A percentile compares a stretch with the other conserved stretches of the same genome.
These are phyloP conservation scores for Dipteronia dyeriana DNA, from an alignment of 345 rosid genomes.

Conservation along the genomic window DNA sequence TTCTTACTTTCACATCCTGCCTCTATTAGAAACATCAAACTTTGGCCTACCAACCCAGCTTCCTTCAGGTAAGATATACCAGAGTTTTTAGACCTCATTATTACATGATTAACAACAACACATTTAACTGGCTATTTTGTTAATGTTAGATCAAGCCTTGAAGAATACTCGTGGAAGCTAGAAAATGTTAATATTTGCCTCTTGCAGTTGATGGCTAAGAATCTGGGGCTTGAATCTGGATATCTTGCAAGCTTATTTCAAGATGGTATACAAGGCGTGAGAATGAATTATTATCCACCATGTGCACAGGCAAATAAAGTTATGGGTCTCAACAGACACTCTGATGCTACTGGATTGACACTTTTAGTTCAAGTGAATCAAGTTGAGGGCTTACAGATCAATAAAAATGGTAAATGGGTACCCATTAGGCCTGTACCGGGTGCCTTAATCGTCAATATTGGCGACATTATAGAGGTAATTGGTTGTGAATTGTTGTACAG, in stretches of 20 bases:
- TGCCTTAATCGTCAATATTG: conserved; percentile 35
- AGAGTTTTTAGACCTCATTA: not conserved
- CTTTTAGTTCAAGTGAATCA: conserved; percentile 31
- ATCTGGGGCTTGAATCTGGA: conserved; percentile 33
- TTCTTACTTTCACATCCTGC: conserved; percentile 36
- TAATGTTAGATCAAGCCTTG: conserved; percentile 28
- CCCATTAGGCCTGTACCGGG: conserved; percentile 35
- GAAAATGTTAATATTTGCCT: conserved; percentile 19
- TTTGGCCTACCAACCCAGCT: conserved; percentile 41
- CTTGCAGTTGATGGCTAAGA: conserved; percentile 32
- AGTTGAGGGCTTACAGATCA: conserved; percentile 38
- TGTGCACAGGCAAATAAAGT: conserved; percentile 35
- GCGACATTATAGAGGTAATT: conserved; percentile 42
- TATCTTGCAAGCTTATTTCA: conserved; percentile 27
- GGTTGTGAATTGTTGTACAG: too few relatives aligned
- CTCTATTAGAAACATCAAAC: conserved; percentile 26
- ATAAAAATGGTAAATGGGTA: conserved; percentile 33
- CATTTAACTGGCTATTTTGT: not conserved
- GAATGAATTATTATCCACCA: conserved; percentile 51
- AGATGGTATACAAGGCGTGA: conserved; percentile 37
- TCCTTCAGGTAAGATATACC: conserved; percentile 34
- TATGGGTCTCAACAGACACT: conserved; percentile 40
- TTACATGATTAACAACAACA: too few relatives aligned
- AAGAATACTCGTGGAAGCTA: conserved; percentile 32
- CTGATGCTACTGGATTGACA: conserved; percentile 42